Percentiles rank a stretch among this genome's conserved stretches.
phyloP scores from a whole-genome alignment of 192 early-diverging fungal genomes.

The Glomus cerebriforme region DNA sequence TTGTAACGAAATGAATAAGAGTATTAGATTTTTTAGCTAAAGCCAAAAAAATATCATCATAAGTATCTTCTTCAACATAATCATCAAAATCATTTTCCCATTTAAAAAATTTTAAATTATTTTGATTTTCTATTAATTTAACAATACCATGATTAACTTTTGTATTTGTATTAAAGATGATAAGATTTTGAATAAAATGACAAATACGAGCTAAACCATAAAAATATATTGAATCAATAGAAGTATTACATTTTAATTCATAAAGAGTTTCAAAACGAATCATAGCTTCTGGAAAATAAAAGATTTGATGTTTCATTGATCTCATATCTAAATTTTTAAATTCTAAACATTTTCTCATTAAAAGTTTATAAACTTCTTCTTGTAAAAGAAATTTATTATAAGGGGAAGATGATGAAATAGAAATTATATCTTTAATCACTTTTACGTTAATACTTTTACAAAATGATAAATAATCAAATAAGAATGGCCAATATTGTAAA shows the following conservation, averaged over 20 bases:
- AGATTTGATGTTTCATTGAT: background rate
- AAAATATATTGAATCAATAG: background rate
- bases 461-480: background rate
- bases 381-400: background rate
- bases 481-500: background rate
- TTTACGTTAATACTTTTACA: background rate
- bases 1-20: background rate
- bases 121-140: background rate
- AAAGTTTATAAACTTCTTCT: background rate
- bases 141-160: background rate
- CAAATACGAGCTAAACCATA: background rate
- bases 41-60: background rate
- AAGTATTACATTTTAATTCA: background rate
- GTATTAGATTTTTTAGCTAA: background rate
- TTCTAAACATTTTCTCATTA: background rate
- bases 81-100: background rate
- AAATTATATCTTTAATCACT: background rate
- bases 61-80: background rate
- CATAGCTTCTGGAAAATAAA: background rate
- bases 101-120: background rate
- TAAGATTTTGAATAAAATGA: background rate
- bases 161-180: background rate
- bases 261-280: background rate
- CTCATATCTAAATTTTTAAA: background rate
- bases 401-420: background rate